These are phyloP conservation scores for Neurospora intermedia DNA, from an alignment of 495 filamentous ascomycete species.

Conservation along the genomic window DNA sequence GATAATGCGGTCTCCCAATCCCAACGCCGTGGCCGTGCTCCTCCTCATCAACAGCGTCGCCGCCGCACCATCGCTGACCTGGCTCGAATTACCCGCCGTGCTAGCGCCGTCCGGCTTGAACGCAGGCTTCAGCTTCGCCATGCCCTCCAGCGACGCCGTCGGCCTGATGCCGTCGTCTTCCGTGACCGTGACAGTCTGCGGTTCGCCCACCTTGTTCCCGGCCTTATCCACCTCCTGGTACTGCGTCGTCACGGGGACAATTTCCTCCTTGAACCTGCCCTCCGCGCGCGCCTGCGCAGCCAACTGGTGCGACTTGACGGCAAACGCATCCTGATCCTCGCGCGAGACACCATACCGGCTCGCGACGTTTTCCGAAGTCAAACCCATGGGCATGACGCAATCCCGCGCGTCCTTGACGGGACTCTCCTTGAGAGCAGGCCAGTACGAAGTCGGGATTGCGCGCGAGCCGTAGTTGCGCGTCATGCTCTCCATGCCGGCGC, in stretches of 20 bases:
- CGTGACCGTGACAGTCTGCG: slow-evolving; percentile 42
- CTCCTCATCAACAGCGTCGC: slow-evolving; percentile 74
- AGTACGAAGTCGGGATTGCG: slow-evolving; percentile 75
- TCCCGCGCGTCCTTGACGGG: slow-evolving; percentile 60
- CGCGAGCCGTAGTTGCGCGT: slow-evolving; percentile 73
- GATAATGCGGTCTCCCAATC: slow-evolving; percentile 56
- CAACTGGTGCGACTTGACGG: slow-evolving; percentile 58
- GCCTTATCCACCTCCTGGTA: slow-evolving; percentile 54
- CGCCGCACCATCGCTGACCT: slow-evolving; percentile 81
- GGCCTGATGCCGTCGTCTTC: slow-evolving; percentile 76
- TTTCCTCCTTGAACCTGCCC: slow-evolving; percentile 67
- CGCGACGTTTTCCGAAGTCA: slow-evolving; percentile 89
- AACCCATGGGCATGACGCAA: slow-evolving; percentile 89
- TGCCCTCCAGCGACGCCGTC: slow-evolving; percentile 52
- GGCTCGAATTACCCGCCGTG: slow-evolving; percentile 81
- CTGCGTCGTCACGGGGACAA: slow-evolving; percentile 60
- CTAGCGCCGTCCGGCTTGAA: slow-evolving; percentile 61
- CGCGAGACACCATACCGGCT: slow-evolving; percentile 61
- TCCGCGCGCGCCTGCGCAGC: slow-evolving; percentile 56
- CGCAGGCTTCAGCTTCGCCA: slow-evolving; percentile 74
- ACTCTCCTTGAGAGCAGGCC: slow-evolving; percentile 57
- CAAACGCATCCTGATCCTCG: slow-evolving; percentile 73
- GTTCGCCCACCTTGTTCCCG: slow-evolving; percentile 43
- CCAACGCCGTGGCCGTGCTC: slow-evolving; percentile 68
- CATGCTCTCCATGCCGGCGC: slow-evolving; percentile 91